A percentile compares a stretch with the other conserved stretches of the same genome.
These are phyloP conservation scores for Erodium chrysanthum DNA, from an alignment of 441 rosid species.

Conservation along the genomic window DNA sequence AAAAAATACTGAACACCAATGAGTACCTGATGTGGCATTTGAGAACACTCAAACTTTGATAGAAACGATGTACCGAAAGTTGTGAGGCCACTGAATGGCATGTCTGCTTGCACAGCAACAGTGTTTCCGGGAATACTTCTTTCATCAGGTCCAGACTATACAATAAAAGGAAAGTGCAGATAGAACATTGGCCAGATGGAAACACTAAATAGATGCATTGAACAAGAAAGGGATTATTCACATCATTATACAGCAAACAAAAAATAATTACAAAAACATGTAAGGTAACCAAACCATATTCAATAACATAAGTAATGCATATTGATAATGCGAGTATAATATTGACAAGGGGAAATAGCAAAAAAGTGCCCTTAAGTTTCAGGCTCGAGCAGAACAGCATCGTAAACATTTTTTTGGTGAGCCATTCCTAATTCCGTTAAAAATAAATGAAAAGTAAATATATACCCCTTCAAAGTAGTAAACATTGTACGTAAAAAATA, in stretches of 20 bases:
- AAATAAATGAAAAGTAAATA: too few relatives aligned
- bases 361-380: too few relatives aligned
- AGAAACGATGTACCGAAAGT: conserved; percentile 86
- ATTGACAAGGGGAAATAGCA: too few relatives aligned
- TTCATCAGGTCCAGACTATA: conserved; percentile 86
- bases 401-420: too few relatives aligned
- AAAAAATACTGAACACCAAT: conserved; percentile 20
- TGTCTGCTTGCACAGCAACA: conserved; percentile 89
- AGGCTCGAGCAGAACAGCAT: too few relatives aligned
- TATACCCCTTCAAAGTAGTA: too few relatives aligned
- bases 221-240: neutral
- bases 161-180: neutral
- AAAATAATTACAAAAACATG: neutral
- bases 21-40: conserved; percentile 85
- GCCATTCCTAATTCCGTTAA: too few relatives aligned
- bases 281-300: neutral
- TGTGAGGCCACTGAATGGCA: conserved; percentile 90
- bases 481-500: too few relatives aligned
- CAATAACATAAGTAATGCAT: neutral
- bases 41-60: conserved; percentile 95
- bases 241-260: neutral
- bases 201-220: neutral
- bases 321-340: neutral
- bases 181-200: neutral
- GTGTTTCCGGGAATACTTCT: conserved; percentile 97